Percentiles rank a stretch among this genome's conserved stretches.
phyloP scores from a whole-genome alignment of 2,329 filamentous ascomycete genomes.

The Bimuria novae-zelandiae region DNA sequence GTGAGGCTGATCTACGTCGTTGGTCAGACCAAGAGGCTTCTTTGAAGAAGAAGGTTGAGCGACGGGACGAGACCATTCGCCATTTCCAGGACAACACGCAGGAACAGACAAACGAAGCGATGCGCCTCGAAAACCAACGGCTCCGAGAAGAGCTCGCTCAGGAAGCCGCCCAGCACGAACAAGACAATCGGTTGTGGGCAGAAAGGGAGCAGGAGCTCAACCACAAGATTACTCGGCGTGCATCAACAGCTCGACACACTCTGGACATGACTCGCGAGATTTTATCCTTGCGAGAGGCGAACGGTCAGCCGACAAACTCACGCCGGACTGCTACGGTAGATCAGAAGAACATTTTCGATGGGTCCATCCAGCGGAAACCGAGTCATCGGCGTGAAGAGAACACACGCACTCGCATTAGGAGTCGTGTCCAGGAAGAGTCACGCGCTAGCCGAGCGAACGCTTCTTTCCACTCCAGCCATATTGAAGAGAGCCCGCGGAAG shows the following conservation, averaged over 20 bases:
- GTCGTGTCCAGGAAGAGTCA: conserved; percentile 39
- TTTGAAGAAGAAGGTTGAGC: conserved; percentile 39
- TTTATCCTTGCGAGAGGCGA: conserved; percentile 31
- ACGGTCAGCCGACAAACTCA: conserved; percentile 21
- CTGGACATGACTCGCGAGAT: conserved; percentile 40
- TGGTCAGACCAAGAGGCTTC: conserved; percentile 40
- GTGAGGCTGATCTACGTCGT: conserved; percentile 57
- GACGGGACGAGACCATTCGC: conserved; percentile 47
- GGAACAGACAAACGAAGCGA: conserved; percentile 44
- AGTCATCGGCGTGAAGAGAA: conserved; percentile 40
- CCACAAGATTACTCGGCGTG: conserved; percentile 39
- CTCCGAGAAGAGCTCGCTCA: conserved; percentile 46
- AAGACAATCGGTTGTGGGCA: conserved; percentile 39
- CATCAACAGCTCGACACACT: conserved; percentile 30
- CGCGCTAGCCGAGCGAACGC: conserved; percentile 37
- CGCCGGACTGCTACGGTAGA: conserved; percentile 18
- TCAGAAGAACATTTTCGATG: conserved; percentile 24
- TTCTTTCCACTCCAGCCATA: conserved; percentile 21
- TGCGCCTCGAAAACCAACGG: conserved; percentile 48
- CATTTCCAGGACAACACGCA: conserved; percentile 43
- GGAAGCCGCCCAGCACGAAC: conserved; percentile 40
- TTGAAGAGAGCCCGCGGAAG: conserved; percentile 29
- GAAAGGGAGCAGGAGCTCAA: conserved; percentile 39
- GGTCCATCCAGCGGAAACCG: conserved; percentile 29
- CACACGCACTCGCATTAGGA: conserved; percentile 39